Conservation (phyloP, 768 basidiomycete species). For the Multifurca ochricompacta region DNA sequence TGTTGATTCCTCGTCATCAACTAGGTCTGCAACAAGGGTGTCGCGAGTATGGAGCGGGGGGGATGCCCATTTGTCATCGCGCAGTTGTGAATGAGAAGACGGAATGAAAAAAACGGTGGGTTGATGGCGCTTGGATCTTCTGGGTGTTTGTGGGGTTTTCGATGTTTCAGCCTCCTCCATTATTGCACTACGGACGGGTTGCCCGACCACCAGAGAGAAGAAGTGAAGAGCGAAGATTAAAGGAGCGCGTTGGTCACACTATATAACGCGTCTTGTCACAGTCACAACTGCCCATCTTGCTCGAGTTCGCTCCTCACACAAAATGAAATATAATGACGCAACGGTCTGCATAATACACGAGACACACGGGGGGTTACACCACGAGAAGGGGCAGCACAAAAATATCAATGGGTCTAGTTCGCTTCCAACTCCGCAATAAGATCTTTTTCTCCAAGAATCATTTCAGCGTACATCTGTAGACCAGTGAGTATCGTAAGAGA, state of each 20-base stretch:
- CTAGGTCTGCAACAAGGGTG: conserved; percentile 15
- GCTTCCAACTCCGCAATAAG: conserved; percentile 10
- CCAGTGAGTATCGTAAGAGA: background rate
- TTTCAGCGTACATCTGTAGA: conserved; percentile 15
- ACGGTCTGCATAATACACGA: background rate
- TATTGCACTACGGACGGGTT: too few relatives aligned
- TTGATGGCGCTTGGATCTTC: conserved; percentile 20
- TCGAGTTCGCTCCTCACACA: background rate
- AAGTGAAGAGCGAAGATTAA: too few relatives aligned
- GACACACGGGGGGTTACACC: background rate
- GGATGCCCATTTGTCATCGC: conserved; percentile 13
- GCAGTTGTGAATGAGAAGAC: background rate
- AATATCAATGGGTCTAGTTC: background rate
- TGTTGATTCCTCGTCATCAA: conserved; percentile 15
- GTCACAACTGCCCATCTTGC: background rate
- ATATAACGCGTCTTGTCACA: background rate
- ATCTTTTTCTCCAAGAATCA: conserved; percentile 5
- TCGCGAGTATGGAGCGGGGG: conserved; percentile 13
- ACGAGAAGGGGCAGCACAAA: too few relatives aligned
- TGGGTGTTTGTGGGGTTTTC: conserved; percentile 11
- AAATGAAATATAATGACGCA: background rate
- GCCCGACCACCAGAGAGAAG: too few relatives aligned
- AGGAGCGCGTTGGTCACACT: too few relatives aligned
- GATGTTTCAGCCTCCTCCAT: too few relatives aligned
- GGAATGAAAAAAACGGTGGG: conserved; percentile 6